Evolutionary conservation across 2,329 filamentous ascomycete species (phyloP).

Genomic region (Domatiomyces catenatus): DNA sequence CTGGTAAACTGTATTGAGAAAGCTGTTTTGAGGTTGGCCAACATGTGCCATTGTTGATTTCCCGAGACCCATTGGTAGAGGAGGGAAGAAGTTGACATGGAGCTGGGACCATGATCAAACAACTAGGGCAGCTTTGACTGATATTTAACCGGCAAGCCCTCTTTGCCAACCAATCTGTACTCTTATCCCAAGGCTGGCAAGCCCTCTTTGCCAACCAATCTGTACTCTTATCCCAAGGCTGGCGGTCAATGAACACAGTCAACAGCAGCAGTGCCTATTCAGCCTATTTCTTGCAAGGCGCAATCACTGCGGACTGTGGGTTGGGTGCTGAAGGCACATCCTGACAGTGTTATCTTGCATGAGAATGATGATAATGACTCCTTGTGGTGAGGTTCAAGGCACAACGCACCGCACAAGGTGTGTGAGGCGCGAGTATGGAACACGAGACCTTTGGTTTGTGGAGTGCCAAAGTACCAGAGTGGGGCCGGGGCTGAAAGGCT

Average conservation of each 20-base stretch:
- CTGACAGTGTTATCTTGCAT: not conserved
- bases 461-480: not conserved
- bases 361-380: no score
- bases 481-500: not conserved
- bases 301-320: not conserved
- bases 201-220: not conserved
- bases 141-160: not conserved
- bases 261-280: not conserved
- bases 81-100: conserved; percentile 2
- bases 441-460: not conserved
- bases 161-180: not conserved
- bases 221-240: not conserved
- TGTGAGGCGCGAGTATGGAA: not conserved
- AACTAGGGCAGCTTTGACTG: not conserved
- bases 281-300: not conserved
- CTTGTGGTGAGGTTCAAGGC: no score
- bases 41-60: conserved; percentile 2
- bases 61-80: conserved; percentile 5
- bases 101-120: conserved; percentile 11
- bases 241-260: not conserved
- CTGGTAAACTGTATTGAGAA: conserved; percentile 12
- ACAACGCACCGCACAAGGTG: no score
- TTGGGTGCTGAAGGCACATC: not conserved
- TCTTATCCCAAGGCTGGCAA: not conserved
- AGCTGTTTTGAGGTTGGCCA: conserved; percentile 4